Evolutionary conservation across 1,284 basidiomycete species (phyloP), one percentile per base, ranked within the genome.

Genomic region (Golubevia pallescens): DNA sequence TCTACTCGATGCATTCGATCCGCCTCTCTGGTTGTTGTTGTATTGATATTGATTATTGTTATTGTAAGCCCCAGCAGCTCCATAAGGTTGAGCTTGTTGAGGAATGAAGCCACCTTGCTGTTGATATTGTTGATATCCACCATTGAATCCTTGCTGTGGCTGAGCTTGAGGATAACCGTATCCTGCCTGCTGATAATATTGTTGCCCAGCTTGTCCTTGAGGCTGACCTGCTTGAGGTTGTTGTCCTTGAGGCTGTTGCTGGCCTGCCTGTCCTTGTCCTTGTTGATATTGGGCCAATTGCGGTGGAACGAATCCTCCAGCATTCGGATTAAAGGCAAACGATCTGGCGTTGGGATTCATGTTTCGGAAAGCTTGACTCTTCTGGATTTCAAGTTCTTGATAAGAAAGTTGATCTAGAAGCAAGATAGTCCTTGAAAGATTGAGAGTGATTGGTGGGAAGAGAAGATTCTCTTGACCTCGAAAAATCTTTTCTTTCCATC

Each of bases 261-360:
- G 67, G 52, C 74, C 67, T 42, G 59, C 38, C 16, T 63, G 65
- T 14, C 58, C 61, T 56, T 77, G 70, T 19, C 62, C 53, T 59
- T 74, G 71, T 14, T 67, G 71, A 59, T 74, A 72, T 62, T 69
- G 67, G 58, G 66, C 68, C 58, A 63, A 62, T 16, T 65, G 66
- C 8, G 73, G 75, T 48, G 82, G 82, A 52, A 77, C 73, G 60
- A 85, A 85, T 68, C 80, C 81, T 42, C 66, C 66, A 34, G 81
- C 80, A 59, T 74, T 66, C 55, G 82, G 82, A 70, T 83, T 84
- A 72, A 84, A 84, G 62, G 67, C 72, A 70, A 84, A 84, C 64
- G 71, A 73, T 48, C 72, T 73, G 63, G 82, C 82, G 79, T 85
- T 85, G 23, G 82, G 82, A 68, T 85, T 85, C 82, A 85, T 85